Evolutionary conservation across 805 yeast species (phyloP), one percentile per base, ranked within the genome.

Genomic region (Priceomyces castillae): DNA sequence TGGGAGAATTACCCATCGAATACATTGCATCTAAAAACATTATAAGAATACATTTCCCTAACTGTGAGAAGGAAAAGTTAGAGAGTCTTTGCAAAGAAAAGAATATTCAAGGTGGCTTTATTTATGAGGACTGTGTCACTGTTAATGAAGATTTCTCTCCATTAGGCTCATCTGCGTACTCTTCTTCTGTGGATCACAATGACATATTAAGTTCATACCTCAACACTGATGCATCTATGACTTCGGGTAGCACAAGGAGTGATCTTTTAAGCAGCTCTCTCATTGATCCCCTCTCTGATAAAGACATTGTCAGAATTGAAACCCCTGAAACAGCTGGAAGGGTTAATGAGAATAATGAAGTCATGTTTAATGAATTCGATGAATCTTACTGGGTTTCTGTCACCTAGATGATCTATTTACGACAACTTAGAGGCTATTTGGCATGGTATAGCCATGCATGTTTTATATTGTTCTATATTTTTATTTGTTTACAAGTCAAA

Each of bases 21-120:
- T 62, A 77, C 42, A 70, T 69, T 37, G 54, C 63, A 30, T 58
- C 64, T 10, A 64, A 70, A 23, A 61, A 61, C 41, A 56, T 64
- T 23, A 53, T 81, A 40, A 66, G 83, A 50, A 78, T 83, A 11
- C 83, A 78, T 57, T 86, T 88, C 65, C 89, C 92, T 26, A 86
- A 84, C 57, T 74, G 84, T 46, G 88, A 84, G 46, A 62, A 73
- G 5, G 66, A 59, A 4, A 80, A 80, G 50, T 77, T 86, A 52
- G 84, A 82, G 52, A 47, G 49, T 16, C 61, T 86, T 46, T 62
- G 85, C 46, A 57, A 70, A 31, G 94, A 85, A 35, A 69, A 78
- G 46, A 84, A 78, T 18, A 77, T 86, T 5, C 58, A 75, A 1
- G 70, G 76, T 9, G 90, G 90, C 2, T 62, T 73, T 18, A 80